Conservation (phyloP, 2,329 filamentous ascomycete species). For the Diplocarpon mali region DNA sequence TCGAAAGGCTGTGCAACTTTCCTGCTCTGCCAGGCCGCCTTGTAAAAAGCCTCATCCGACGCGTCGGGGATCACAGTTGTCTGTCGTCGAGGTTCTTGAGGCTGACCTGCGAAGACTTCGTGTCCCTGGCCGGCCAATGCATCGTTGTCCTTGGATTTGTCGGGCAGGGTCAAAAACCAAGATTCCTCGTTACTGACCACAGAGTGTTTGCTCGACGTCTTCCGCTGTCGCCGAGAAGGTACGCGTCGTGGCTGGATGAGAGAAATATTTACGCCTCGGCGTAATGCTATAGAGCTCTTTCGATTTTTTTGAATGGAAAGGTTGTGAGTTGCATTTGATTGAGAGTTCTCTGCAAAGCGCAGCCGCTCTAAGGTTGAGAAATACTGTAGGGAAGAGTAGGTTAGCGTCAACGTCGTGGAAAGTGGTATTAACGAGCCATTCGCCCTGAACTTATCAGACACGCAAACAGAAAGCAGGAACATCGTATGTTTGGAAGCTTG, state of each 20-base stretch:
- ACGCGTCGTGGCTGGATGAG: conserved; percentile 20
- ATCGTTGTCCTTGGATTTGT: conserved; percentile 34
- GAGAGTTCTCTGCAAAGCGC: conserved; percentile 46
- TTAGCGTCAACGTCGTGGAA: no score
- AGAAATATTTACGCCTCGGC: conserved; percentile 21
- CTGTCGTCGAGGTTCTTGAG: conserved; percentile 31
- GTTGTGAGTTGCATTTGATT: conserved; percentile 24
- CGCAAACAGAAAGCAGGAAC: no score
- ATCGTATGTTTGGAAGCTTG: no score
- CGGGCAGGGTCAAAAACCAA: conserved; percentile 60
- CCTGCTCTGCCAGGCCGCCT: conserved; percentile 33
- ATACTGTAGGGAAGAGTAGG: conserved; percentile 38
- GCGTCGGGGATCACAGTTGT: conserved; percentile 39
- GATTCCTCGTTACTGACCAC: conserved; percentile 45
- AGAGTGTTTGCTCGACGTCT: conserved; percentile 23
- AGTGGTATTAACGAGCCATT: no score
- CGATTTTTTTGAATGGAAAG: conserved; percentile 21
- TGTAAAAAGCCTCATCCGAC: conserved; percentile 46
- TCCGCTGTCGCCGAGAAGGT: conserved; percentile 21
- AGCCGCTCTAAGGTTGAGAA: conserved; percentile 64
- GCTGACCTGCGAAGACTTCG: conserved; percentile 45
- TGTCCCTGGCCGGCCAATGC: conserved; percentile 43
- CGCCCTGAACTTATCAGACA: no score
- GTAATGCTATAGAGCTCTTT: conserved; percentile 21
- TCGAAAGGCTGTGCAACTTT: conserved; percentile 26